phyloP scores from a whole-genome alignment of 2,329 filamentous ascomycete genomes.

The Balansia obtecta region DNA sequence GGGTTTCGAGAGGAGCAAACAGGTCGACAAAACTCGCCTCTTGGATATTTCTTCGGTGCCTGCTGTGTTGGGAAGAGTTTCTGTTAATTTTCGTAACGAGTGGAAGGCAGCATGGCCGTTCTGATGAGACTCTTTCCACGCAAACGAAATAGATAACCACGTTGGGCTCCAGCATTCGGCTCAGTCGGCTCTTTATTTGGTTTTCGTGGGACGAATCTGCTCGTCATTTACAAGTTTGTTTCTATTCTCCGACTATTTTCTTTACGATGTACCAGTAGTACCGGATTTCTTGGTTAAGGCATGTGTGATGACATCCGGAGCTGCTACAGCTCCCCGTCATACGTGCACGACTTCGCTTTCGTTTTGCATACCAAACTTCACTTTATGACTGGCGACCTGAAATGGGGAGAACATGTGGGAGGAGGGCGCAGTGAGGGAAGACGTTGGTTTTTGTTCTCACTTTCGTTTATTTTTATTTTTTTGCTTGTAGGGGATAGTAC shows the following conservation, averaged over 20 bases:
- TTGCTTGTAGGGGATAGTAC: background rate
- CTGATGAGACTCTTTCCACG: background rate
- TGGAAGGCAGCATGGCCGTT: constrained; percentile 1
- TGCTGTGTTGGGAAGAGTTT: background rate
- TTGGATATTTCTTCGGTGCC: background rate
- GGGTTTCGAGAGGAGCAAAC: background rate
- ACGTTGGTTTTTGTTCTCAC: background rate
- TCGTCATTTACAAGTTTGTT: background rate
- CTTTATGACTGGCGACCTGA: constrained; percentile 9
- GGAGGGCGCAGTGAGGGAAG: constrained; percentile 6
- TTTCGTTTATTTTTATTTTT: background rate
- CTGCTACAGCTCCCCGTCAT: background rate
- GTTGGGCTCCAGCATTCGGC: no score
- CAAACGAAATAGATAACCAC: background rate
- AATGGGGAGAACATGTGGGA: background rate
- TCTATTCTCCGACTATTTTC: background rate
- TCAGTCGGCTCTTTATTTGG: background rate
- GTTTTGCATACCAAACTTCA: constrained; percentile 6
- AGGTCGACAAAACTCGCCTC: background rate
- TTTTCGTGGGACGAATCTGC: background rate
- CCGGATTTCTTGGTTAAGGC: background rate
- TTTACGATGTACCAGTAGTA: constrained; percentile 1
- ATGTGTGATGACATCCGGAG: background rate
- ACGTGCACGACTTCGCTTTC: background rate
- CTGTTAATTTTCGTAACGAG: background rate